Conservation (phyloP, 805 yeast species). For the Myxozyma lipomycoides region DNA sequence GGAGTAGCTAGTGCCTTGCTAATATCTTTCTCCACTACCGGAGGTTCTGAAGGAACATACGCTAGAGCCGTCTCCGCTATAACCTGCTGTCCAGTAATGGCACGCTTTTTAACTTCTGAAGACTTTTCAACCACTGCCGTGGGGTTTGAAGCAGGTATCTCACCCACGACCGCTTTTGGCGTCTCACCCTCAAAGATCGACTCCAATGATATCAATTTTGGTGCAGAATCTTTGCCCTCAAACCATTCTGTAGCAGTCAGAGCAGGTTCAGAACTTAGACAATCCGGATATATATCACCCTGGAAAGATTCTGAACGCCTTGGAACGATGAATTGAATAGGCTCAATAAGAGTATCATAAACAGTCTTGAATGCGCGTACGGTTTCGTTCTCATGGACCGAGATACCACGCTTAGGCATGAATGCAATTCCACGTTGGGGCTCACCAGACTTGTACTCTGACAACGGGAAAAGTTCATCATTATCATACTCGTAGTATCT, state of each 20-base stretch:
- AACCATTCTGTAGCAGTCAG: slow-evolving; percentile 75
- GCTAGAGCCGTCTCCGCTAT: slow-evolving; percentile 34
- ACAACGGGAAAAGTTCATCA: slow-evolving; percentile 74
- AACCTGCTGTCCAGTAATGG: slow-evolving; percentile 14
- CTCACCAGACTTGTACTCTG: slow-evolving; percentile 84
- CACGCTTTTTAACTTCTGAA: slow-evolving; percentile 5
- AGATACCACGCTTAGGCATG: slow-evolving; percentile 77
- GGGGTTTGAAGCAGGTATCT: slow-evolving; percentile 14
- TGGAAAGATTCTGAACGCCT: slow-evolving; percentile 91
- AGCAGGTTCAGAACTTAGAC: slow-evolving; percentile 78
- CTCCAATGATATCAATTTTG: slow-evolving; percentile 70
- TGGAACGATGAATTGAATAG: slow-evolving; percentile 89
- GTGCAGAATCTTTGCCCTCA: slow-evolving; percentile 72
- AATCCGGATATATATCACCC: slow-evolving; percentile 87
- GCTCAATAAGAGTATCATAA: slow-evolving; percentile 79
- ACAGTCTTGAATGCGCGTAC: slow-evolving; percentile 81
- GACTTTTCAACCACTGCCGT: slow-evolving; percentile 27
- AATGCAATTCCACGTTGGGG: slow-evolving; percentile 96
- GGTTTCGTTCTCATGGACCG: slow-evolving; percentile 79
- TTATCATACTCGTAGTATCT: slow-evolving; percentile 81
- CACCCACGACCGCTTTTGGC: slow-evolving; percentile 17
- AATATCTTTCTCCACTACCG: slow-evolving; percentile 44
- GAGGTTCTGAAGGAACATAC: slow-evolving; percentile 5
- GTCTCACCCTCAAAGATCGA: slow-evolving; percentile 46
- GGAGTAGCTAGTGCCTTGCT: slow-evolving; percentile 49